Evolutionary conservation across 148 eudicot genomes (phyloP).

Genomic region (Oxyria digyna): DNA sequence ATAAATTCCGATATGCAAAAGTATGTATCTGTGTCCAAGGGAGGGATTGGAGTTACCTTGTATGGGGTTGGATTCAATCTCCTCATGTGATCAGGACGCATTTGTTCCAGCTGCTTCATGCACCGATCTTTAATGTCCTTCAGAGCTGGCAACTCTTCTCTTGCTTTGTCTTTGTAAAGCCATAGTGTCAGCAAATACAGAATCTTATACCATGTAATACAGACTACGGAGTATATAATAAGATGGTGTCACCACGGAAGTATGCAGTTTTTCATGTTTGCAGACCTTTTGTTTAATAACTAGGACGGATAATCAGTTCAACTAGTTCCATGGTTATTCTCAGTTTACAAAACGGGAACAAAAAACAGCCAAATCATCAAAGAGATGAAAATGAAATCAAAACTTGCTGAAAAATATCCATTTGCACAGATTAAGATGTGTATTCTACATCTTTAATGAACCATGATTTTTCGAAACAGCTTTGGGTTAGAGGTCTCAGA

Average conservation of each 20-base stretch:
- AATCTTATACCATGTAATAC: background rate
- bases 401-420: background rate
- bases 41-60: constrained; percentile 37
- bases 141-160: constrained; percentile 60
- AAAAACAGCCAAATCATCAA: background rate
- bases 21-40: background rate
- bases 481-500: background rate
- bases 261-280: background rate
- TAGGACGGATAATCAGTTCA: background rate
- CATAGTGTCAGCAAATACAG: background rate
- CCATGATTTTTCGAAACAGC: background rate
- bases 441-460: background rate
- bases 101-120: constrained; percentile 67
- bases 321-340: background rate
- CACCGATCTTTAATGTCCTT: constrained; percentile 55
- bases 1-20: background rate
- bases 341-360: background rate
- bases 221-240: too few relatives aligned
- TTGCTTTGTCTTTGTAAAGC: constrained; percentile 36
- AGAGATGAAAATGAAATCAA: background rate
- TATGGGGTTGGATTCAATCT: constrained; percentile 94
- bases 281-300: background rate
- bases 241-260: too few relatives aligned
- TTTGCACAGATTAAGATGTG: background rate
- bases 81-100: constrained; percentile 96